A percentile compares a stretch with the other conserved stretches of the same genome.
phyloP scores from a whole-genome alignment of 345 rosid species.

The Brassica carinata region DNA sequence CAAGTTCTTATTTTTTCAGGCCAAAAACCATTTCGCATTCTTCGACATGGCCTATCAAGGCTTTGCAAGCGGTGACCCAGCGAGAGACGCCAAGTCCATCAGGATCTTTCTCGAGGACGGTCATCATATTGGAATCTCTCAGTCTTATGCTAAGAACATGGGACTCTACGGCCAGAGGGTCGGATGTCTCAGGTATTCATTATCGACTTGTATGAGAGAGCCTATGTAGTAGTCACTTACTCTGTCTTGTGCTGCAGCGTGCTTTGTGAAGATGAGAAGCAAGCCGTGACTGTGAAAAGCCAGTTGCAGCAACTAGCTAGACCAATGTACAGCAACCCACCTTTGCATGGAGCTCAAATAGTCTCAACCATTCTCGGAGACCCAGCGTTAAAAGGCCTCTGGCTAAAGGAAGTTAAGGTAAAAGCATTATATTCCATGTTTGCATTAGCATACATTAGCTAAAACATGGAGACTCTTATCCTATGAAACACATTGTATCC shows the following conservation, averaged over 20 bases:
- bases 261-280: constrained; percentile 83
- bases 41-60: constrained; percentile 99
- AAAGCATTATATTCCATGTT: neutral
- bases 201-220: neutral
- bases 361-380: constrained; percentile 83
- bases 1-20: constrained; percentile 46
- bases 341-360: constrained; percentile 80
- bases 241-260: constrained; percentile 51
- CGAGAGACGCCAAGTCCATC: constrained; percentile 88
- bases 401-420: constrained; percentile 98
- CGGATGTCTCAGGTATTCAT: constrained; percentile 88
- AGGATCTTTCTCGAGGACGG: constrained; percentile 95
- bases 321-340: constrained; percentile 99
- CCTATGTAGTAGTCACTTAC: neutral
- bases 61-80: constrained; percentile 97
- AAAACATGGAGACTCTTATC: neutral
- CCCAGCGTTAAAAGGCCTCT: constrained; percentile 71
- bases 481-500: neutral
- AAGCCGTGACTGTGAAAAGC: constrained; percentile 83
- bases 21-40: constrained; percentile 80
- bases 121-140: constrained; percentile 85
- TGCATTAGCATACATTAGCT: constrained; percentile 4
- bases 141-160: constrained; percentile 98
- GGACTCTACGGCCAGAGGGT: constrained; percentile 99
- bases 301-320: constrained; percentile 97